Evolutionary conservation across 805 yeast genomes (phyloP).

Genomic region (Ogataea naganishii): DNA sequence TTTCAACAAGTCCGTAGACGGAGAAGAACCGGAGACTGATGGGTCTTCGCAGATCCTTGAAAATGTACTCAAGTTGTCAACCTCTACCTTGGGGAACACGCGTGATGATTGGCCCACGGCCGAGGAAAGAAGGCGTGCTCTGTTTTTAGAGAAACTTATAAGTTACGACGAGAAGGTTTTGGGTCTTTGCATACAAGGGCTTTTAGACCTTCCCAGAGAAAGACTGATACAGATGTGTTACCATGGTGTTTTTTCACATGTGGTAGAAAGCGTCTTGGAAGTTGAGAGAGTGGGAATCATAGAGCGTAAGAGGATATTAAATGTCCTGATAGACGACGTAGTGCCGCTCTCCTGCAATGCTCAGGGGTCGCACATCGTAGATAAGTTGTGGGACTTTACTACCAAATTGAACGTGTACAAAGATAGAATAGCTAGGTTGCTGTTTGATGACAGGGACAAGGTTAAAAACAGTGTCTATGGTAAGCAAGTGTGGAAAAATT

Average conservation of each 20-base stretch:
- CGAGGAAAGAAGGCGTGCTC: conserved; percentile 73
- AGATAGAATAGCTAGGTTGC: conserved; percentile 71
- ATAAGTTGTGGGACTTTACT: conserved; percentile 74
- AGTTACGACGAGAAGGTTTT: conserved; percentile 57
- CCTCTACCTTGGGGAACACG: conserved; percentile 74
- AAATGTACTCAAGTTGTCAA: conserved; percentile 52
- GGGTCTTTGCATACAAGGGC: conserved; percentile 46
- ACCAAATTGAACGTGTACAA: conserved; percentile 72
- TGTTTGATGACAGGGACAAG: conserved; percentile 47
- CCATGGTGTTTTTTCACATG: conserved; percentile 89
- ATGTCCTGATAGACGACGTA: conserved; percentile 43
- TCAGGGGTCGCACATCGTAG: conserved; percentile 87
- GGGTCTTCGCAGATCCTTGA: conserved; percentile 47
- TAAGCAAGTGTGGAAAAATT: conserved; percentile 87
- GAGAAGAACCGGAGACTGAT: conserved; percentile 22
- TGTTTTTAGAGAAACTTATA: conserved; percentile 67
- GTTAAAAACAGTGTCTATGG: conserved; percentile 87
- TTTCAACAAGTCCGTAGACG: conserved; percentile 22
- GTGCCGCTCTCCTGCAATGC: conserved; percentile 69
- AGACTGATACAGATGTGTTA: conserved; percentile 64
- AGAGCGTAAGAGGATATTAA: conserved; percentile 55
- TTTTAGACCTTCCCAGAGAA: conserved; percentile 52
- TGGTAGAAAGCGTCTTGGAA: conserved; percentile 58
- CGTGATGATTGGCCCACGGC: conserved; percentile 90
- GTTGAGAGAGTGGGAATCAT: conserved; percentile 41